Base-by-base conservation (phyloP, 345 rosid genomes). In the Gossypium arboreum region DNA sequence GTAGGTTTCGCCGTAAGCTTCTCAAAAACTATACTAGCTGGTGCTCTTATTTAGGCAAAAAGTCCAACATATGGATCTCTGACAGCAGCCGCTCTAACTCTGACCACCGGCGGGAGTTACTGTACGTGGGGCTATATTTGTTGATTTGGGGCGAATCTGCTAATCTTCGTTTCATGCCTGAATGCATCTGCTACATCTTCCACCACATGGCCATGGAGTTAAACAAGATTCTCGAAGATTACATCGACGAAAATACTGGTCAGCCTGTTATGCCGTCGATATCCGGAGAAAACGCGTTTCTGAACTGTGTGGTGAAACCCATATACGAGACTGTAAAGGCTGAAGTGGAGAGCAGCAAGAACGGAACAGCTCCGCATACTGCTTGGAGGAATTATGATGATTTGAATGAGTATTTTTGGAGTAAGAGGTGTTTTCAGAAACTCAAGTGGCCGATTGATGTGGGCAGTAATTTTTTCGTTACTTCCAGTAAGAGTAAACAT, bases 361-460 rank as follows among this genome's bases (percentile, higher is more conserved):
- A 92, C 10, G 98, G 98, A 75, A 91, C 98, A 17, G 88, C 88
- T 12, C 98, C 97, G 3, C 98, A 94, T 64, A 78, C 81, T 15
- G 93, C 94, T 2, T 94, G 98, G 98, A 81, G 98, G 85, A 92
- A 94, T 60, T 94, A 94, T 62, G 98, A 94, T 52, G 98, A 94
- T 75, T 75, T 94, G 61, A 94, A 94, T 34, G 98, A 94, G 93
- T 94, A 94, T 72, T 94, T 94, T 73, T 94, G 98, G 98, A 89
- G 90, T 16, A 92, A 74, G 87, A 86, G 97, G 84, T 94, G 97
- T 58, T 91, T 94, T 71, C 81, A 88, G 77, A 91, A 88, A 69
- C 81, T 94, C 73, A 94, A 89, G 78, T 94, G 98, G 98, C 98
- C 97, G 29, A 81, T 92, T 65, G 94, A 91, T 57, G 62, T 76